phyloP scores from a whole-genome alignment of 345 rosid genomes.

The Lepidium sativum region DNA sequence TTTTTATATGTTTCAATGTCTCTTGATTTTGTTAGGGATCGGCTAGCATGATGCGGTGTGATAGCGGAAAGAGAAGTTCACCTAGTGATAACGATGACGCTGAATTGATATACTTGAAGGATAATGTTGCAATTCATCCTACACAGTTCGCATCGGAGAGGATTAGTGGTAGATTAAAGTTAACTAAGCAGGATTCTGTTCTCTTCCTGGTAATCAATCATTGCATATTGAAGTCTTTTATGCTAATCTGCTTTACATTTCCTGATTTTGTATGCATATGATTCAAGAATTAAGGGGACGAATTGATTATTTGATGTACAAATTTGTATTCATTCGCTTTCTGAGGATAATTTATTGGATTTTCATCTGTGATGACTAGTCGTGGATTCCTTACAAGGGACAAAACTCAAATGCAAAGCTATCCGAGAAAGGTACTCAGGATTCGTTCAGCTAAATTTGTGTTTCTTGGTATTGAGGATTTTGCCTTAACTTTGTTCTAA shows the following conservation, averaged over 20 bases:
- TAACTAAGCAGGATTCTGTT: slow-evolving; percentile 66
- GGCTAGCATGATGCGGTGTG: slow-evolving; percentile 55
- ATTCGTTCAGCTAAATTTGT: neutral
- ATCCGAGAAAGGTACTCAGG: slow-evolving; percentile 67
- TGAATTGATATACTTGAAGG: slow-evolving; percentile 63
- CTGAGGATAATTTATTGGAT: neutral
- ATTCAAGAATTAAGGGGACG: neutral
- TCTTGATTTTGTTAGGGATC: slow-evolving; percentile 43
- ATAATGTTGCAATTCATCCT: slow-evolving; percentile 87
- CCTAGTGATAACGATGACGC: slow-evolving; percentile 61
- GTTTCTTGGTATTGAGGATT: neutral
- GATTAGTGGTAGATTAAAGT: slow-evolving; percentile 83
- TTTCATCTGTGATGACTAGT: slow-evolving; percentile 29
- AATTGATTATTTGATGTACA: neutral
- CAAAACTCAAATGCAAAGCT: slow-evolving; percentile 54
- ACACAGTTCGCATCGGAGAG: slow-evolving; percentile 84
- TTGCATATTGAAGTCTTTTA: neutral
- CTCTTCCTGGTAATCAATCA: slow-evolving; percentile 58
- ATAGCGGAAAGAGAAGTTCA: slow-evolving; percentile 50
- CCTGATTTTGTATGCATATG: neutral
- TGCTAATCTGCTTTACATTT: neutral
- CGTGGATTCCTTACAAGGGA: slow-evolving; percentile 92
- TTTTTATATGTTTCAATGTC: neutral
- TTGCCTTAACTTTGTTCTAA: neutral
- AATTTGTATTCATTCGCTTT: neutral